Conservation (phyloP, 2,329 filamentous ascomycete species). For the Xylariaceae sp. region DNA sequence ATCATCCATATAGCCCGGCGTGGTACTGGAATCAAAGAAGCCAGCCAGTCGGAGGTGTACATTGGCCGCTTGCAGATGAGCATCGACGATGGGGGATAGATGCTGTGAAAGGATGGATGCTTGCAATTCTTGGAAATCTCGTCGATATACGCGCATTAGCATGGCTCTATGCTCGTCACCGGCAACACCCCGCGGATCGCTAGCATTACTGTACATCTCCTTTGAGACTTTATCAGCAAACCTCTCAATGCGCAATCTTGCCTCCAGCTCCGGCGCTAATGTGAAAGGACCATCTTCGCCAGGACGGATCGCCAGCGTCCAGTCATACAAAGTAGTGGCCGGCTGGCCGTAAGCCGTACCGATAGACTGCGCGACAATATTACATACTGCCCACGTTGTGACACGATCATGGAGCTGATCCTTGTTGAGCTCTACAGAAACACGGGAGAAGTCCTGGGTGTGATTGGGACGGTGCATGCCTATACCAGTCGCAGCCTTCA, state of each 20-base stretch:
- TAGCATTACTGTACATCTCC: constrained; percentile 73
- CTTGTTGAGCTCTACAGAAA: constrained; percentile 67
- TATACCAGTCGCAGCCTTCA: constrained; percentile 80
- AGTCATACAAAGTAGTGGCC: constrained; percentile 71
- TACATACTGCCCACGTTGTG: constrained; percentile 78
- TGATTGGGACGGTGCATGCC: constrained; percentile 75
- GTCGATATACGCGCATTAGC: constrained; percentile 60
- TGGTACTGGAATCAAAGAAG: constrained; percentile 73
- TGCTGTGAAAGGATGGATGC: constrained; percentile 54
- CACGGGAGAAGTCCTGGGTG: constrained; percentile 75
- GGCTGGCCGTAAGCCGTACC: constrained; percentile 82
- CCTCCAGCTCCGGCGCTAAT: constrained; percentile 57
- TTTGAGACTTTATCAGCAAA: constrained; percentile 74
- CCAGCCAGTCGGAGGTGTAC: constrained; percentile 72
- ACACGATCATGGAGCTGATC: constrained; percentile 75
- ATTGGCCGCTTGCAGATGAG: constrained; percentile 67
- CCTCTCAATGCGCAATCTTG: constrained; percentile 64
- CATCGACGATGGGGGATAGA: constrained; percentile 52
- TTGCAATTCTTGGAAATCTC: constrained; percentile 59
- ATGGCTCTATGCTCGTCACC: constrained; percentile 62
- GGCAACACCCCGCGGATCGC: constrained; percentile 63
- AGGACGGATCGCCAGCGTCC: constrained; percentile 58
- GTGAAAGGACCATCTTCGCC: constrained; percentile 56
- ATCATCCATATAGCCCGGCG: constrained; percentile 66
- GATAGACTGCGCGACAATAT: constrained; percentile 74